phyloP scores from a whole-genome alignment of 768 basidiomycete species.

The Lentinus tigrinus region DNA sequence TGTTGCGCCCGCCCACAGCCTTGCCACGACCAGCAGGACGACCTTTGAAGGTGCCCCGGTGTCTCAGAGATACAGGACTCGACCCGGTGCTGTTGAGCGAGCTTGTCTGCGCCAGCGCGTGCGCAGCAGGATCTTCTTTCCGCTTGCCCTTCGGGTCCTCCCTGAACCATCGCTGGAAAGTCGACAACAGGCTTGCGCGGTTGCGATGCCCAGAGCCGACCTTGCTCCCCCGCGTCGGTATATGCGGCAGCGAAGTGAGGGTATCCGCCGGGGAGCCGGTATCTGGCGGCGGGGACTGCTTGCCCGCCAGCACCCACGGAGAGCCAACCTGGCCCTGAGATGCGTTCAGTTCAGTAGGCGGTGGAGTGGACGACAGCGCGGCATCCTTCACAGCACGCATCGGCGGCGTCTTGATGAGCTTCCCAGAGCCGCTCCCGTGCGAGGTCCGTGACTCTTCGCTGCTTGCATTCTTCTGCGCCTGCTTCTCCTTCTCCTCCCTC shows the following conservation, averaged over 20 bases:
- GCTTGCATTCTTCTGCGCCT: slow-evolving; percentile 45
- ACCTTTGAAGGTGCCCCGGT: slow-evolving; percentile 45
- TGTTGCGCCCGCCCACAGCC: slow-evolving; percentile 12
- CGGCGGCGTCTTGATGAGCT: slow-evolving; percentile 70
- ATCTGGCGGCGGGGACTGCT: slow-evolving; percentile 41
- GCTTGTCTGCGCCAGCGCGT: slow-evolving; percentile 11
- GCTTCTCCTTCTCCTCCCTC: slow-evolving; percentile 47
- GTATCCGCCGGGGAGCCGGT: slow-evolving; percentile 54
- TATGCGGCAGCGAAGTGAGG: slow-evolving; percentile 47
- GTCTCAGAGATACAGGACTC: slow-evolving; percentile 22
- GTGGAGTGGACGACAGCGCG: slow-evolving; percentile 48
- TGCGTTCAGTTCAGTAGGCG: slow-evolving; percentile 28
- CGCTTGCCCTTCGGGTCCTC: slow-evolving; percentile 89
- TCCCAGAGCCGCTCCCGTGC: slow-evolving; percentile 62
- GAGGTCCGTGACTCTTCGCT: slow-evolving; percentile 63
- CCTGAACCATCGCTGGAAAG: slow-evolving; percentile 90
- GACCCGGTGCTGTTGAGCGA: slow-evolving; percentile 15
- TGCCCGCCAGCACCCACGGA: slow-evolving; percentile 71
- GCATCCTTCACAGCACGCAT: slow-evolving; percentile 49
- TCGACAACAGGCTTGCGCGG: slow-evolving; percentile 76
- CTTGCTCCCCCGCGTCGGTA: slow-evolving; percentile 34
- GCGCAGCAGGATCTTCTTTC: slow-evolving; percentile 41
- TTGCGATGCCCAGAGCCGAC: slow-evolving; percentile 47
- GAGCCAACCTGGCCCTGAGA: slow-evolving; percentile 48
- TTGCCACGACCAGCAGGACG: slow-evolving; percentile 42